Evolutionary conservation across 371 early-diverging fungal species (phyloP), one percentile per base, ranked within the genome.

Genomic region (Choanephora cucurbitarum): DNA sequence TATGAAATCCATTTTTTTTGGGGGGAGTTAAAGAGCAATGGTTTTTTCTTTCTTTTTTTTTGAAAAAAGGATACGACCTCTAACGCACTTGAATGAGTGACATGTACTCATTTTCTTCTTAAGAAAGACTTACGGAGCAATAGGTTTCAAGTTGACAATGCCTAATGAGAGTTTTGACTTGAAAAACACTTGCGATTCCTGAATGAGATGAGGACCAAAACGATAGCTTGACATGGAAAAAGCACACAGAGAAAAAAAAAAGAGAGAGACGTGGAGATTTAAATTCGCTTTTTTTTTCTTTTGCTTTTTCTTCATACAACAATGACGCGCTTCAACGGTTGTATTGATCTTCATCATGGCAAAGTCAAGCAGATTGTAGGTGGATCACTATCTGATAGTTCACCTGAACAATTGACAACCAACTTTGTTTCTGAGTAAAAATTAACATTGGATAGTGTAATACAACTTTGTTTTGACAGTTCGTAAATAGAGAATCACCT

Each of bases 331-430:
- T 96, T 98, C 75, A 84, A 94, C 32, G 96, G 96, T 1, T 98
- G 98, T 74, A 96, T 97, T 61, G 97, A 98, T 77, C 80, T 98
- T 55, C 99, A 98, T 76, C 68, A 87, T 23, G 99, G 99, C 34
- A 82, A 93, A 73, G 99, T 98, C 52, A 98, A 98, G 77, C 99
- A 98, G 67, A 97, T 97, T 57, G 96, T 98, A 24, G 97, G 99
- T 39, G 95, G 93, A 18, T 88, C 96, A 22, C 81, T 97, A 19
- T 81, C 68, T 55, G 93, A 93, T 62, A 57, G 70, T 43, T 78
- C 80, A 45, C 75, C 85, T 28, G 80, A 81, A 15, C 80, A 69
- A 18, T 80, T 95, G 22, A 77, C 81, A 41, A 95, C 95, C 3
- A 98, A 98, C 82, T 96, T 94, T 84, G 92, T 95, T 0, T 89